These are phyloP conservation scores for Boletus sp. DNA, from an alignment of 768 basidiomycete genomes.

Conservation along the genomic window DNA sequence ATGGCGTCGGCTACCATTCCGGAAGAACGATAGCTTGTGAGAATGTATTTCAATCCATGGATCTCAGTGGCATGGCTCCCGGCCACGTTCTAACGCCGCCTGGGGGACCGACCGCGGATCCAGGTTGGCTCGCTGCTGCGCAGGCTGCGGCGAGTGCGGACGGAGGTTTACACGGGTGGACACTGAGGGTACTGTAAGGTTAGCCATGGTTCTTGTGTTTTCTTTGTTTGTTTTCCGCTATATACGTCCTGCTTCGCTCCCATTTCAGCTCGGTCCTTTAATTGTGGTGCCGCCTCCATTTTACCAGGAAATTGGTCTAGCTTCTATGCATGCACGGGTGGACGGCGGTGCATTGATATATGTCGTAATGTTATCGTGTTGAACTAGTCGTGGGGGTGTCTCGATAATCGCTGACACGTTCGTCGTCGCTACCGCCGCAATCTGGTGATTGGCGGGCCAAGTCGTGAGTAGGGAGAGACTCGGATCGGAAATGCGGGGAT, in stretches of 20 bases:
- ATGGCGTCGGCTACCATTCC: slow-evolving; percentile 89
- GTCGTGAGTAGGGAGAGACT: neutral
- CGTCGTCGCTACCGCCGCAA: slow-evolving; percentile 9
- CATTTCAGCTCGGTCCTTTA: slow-evolving; percentile 7
- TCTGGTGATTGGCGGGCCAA: slow-evolving; percentile 9
- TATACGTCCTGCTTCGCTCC: slow-evolving; percentile 23
- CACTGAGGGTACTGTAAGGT: slow-evolving; percentile 69
- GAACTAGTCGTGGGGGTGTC: neutral
- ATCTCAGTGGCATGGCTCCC: slow-evolving; percentile 48
- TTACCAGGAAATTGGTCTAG: slow-evolving; percentile 8
- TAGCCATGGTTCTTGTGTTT: slow-evolving; percentile 18
- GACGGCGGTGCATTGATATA: slow-evolving; percentile 17
- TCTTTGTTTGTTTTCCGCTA: slow-evolving; percentile 25
- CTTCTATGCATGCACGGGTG: neutral
- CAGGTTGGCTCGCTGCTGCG: slow-evolving; percentile 72
- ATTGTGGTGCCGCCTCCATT: neutral
- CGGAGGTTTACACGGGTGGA: slow-evolving; percentile 72
- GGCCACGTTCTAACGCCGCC: slow-evolving; percentile 45
- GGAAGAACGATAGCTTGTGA: slow-evolving; percentile 82
- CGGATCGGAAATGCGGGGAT: neutral
- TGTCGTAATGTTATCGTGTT: slow-evolving; percentile 25
- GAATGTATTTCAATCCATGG: slow-evolving; percentile 70
- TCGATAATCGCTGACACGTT: slow-evolving; percentile 25
- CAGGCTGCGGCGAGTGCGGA: slow-evolving; percentile 66
- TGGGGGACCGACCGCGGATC: slow-evolving; percentile 47